Evolutionary conservation across 2,329 filamentous ascomycete species (phyloP).

Genomic region (Xylaria hypoxylon): DNA sequence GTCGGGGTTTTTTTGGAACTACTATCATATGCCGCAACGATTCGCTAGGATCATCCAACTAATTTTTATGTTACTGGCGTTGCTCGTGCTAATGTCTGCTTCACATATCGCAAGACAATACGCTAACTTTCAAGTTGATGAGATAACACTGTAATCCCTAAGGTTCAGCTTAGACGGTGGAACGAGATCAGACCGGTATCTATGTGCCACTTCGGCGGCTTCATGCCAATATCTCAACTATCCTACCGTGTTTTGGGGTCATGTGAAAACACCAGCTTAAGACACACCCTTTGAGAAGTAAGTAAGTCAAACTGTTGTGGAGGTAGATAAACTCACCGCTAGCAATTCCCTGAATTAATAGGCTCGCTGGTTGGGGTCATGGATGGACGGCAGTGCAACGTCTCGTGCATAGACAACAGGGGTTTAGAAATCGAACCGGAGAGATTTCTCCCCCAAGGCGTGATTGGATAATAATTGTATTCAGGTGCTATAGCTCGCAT

Average conservation of each 20-base stretch:
- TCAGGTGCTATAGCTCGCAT: slow-evolving; percentile 10
- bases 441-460: background rate
- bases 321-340: background rate
- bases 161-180: background rate
- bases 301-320: slow-evolving; percentile 1
- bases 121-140: background rate
- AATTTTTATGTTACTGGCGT: background rate
- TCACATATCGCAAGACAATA: background rate
- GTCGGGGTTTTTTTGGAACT: background rate
- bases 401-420: slow-evolving; percentile 7
- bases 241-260: background rate
- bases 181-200: background rate
- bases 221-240: slow-evolving; percentile 6
- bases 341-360: background rate
- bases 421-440: slow-evolving; percentile 1
- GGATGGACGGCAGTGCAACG: slow-evolving; percentile 15
- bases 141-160: background rate
- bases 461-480: slow-evolving; percentile 30
- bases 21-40: background rate
- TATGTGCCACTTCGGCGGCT: slow-evolving; percentile 12
- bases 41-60: background rate
- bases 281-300: slow-evolving; percentile 8
- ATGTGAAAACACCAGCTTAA: slow-evolving; percentile 2
- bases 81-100: background rate
- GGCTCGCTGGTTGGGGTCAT: background rate